These are phyloP conservation scores for Cyclocybe cylindracea DNA, from an alignment of 768 basidiomycete genomes.

Conservation along the genomic window DNA sequence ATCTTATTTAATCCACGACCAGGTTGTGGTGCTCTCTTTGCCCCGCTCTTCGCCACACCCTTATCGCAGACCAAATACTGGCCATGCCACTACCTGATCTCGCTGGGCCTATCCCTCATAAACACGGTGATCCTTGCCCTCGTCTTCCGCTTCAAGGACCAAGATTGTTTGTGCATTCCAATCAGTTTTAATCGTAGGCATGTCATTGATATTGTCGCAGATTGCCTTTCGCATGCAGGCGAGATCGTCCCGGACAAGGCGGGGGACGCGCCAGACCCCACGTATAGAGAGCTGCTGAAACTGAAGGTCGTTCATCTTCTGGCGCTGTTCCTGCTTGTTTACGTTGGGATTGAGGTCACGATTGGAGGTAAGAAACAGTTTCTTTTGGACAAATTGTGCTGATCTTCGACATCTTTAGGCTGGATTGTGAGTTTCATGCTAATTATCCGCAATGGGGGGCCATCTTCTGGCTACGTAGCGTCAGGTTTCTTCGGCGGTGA, in stretches of 20 bases:
- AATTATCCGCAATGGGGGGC: slow-evolving; percentile 30
- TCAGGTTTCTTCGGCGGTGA: slow-evolving; percentile 48
- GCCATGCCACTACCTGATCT: slow-evolving; percentile 78
- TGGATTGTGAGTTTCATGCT: slow-evolving; percentile 65
- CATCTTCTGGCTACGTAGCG: slow-evolving; percentile 47
- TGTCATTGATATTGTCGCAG: slow-evolving; percentile 29
- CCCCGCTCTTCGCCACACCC: slow-evolving; percentile 80
- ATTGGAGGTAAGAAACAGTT: slow-evolving; percentile 34
- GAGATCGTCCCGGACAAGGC: slow-evolving; percentile 36
- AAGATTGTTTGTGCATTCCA: slow-evolving; percentile 52
- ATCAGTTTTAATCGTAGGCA: background rate
- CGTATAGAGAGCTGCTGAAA: slow-evolving; percentile 45
- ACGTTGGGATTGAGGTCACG: slow-evolving; percentile 64
- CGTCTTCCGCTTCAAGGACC: slow-evolving; percentile 67
- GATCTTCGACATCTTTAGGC: slow-evolving; percentile 29
- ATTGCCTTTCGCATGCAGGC: slow-evolving; percentile 53
- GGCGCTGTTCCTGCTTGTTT: slow-evolving; percentile 59
- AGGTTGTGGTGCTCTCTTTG: slow-evolving; percentile 67
- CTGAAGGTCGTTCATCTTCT: slow-evolving; percentile 56
- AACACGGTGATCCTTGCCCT: slow-evolving; percentile 52
- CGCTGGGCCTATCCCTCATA: slow-evolving; percentile 58
- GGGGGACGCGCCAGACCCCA: slow-evolving; percentile 33
- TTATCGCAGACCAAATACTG: slow-evolving; percentile 65
- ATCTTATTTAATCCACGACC: too few species aligned
- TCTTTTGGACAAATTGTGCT: background rate